Evolutionary conservation across 768 basidiomycete species (phyloP), one percentile per base, ranked within the genome.

Genomic region (Nidularia sp.): DNA sequence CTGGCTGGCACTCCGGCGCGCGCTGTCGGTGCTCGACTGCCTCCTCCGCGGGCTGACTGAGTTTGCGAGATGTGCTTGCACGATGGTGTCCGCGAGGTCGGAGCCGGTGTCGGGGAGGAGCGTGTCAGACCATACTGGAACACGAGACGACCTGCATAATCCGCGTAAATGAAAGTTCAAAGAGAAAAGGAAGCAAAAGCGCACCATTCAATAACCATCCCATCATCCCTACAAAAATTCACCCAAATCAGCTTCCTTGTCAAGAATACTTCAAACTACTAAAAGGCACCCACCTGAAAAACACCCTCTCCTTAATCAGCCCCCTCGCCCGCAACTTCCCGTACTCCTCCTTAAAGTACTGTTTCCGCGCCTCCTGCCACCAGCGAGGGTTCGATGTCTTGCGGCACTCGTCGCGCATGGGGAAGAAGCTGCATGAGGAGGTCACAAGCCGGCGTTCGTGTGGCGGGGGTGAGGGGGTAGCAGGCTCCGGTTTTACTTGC

Each of bases 151-250:
- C 70, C 64, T 66, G 35, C 25, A 29, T 29, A 29, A 29, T 29
- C 25, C 25, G 15, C 10, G 39, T 41, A 18, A 41, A 18, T 41
- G 3, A 12, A 2, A 18, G 39, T 41, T 41, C 10, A 41, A 18
- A 5, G 10, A 41, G 39, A 9, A 35, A 41, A 45, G 1, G 15
- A 41, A 5, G n/a, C 13, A 9, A 29, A 8, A 5, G 42, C 53
- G 22, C 56, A 64, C 65, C 70, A 72, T 57, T 72, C 70, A 22
- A 72, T 68, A 0, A 68, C 67, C 43, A 72, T 61, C 1, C 68
- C 68, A 36, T 70, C 70, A 22, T 69, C 70, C 45, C 70, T 68
- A 41, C 41, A 52, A 31, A 53, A 53, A 29, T 29, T 29, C 39
- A 41, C 3, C 39, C 39, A 10, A 12, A 41, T 41, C 4, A 41